These are phyloP conservation scores for Colletotrichum destructivum DNA, from an alignment of 2,329 filamentous ascomycete genomes.

Conservation along the genomic window DNA sequence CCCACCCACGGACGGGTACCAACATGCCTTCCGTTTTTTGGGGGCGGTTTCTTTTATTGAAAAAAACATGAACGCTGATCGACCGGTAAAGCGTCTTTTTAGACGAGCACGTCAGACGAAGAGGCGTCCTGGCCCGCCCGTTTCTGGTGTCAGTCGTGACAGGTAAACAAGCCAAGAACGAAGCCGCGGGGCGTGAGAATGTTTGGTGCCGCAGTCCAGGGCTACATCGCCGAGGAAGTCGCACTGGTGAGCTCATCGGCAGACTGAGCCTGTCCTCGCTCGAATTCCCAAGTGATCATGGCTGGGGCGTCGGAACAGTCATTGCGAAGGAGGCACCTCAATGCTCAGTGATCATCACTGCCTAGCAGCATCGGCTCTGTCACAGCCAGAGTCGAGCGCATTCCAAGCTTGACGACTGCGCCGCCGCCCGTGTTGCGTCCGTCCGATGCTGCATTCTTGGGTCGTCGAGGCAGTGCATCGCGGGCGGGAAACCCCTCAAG, in stretches of 20 bases:
- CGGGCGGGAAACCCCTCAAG: constrained; percentile 30
- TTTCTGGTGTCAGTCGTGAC: constrained; percentile 22
- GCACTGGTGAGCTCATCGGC: constrained; percentile 9
- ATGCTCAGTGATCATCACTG: background rate
- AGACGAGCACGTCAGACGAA: constrained; percentile 18
- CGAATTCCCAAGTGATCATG: constrained; percentile 1
- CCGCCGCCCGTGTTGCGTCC: constrained; percentile 24
- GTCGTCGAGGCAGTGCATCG: constrained; percentile 37
- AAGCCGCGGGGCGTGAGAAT: constrained; percentile 13
- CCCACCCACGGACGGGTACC: constrained; percentile 9
- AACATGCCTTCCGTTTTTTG: constrained; percentile 32
- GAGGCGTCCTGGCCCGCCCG: constrained; percentile 14
- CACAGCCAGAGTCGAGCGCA: constrained; percentile 10
- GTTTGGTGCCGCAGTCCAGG: constrained; percentile 21
- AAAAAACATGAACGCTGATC: background rate
- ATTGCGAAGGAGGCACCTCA: constrained; percentile 19
- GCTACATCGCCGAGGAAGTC: constrained; percentile 3
- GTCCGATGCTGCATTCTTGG: constrained; percentile 21
- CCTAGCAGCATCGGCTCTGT: background rate
- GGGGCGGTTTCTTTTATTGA: background rate
- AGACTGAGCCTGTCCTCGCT: constrained; percentile 7
- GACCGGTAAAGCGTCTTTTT: background rate
- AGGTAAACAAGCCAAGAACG: constrained; percentile 19
- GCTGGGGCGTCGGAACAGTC: background rate
- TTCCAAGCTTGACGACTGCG: constrained; percentile 20